Evolutionary conservation across 2,329 filamentous ascomycete genomes (phyloP).

Genomic region (Aureobasidium sp.): DNA sequence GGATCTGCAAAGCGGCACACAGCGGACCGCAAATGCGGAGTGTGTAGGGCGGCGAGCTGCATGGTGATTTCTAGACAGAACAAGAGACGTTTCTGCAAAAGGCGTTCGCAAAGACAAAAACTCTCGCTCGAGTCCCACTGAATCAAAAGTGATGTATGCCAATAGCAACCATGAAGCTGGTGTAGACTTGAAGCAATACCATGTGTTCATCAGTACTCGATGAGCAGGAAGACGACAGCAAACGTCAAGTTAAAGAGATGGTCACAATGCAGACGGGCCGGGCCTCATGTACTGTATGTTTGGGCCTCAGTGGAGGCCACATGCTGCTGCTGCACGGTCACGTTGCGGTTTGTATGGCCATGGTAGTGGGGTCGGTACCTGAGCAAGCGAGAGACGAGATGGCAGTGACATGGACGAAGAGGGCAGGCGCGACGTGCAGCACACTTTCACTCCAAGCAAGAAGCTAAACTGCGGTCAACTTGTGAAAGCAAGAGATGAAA

Average conservation of each 20-base stretch:
- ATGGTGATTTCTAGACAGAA: neutral
- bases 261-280: neutral
- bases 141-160: too few species aligned
- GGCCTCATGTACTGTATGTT: neutral
- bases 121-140: neutral
- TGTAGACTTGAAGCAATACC: neutral
- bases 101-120: neutral
- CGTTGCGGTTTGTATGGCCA: neutral
- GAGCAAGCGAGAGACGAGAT: neutral
- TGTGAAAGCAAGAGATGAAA: neutral
- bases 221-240: neutral
- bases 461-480: too few species aligned
- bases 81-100: neutral
- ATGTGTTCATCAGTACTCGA: neutral
- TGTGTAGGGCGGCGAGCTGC: neutral
- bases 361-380: neutral
- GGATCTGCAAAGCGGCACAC: constrained; percentile 7
- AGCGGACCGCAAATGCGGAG: constrained; percentile 4
- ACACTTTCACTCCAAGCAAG: neutral
- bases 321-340: neutral
- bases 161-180: neutral
- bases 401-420: too few species aligned
- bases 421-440: neutral
- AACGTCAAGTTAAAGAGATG: neutral
- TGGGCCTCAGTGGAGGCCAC: neutral